These are phyloP conservation scores for Kazachstania africana DNA, from an alignment of 805 yeast genomes.

Conservation along the genomic window DNA sequence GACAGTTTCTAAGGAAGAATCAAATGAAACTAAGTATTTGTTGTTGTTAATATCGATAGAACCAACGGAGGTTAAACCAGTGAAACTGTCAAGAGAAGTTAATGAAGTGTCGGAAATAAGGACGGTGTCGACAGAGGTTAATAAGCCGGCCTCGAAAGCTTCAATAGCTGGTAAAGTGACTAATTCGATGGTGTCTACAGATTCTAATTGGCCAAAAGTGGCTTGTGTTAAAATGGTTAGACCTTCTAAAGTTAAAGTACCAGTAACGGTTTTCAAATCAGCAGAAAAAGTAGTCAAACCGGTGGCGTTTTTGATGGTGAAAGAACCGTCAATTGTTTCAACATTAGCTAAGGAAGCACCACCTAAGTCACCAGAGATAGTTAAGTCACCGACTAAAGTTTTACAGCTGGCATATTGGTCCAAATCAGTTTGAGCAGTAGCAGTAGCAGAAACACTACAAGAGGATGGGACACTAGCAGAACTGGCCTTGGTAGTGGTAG, in stretches of 20 bases:
- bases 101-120: constrained; percentile 65
- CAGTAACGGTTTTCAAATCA: constrained; percentile 69
- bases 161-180: constrained; percentile 79
- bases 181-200: constrained; percentile 72
- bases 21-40: constrained; percentile 56
- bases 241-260: constrained; percentile 46
- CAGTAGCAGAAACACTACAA: constrained; percentile 64
- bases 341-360: constrained; percentile 63
- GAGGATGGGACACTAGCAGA: constrained; percentile 34
- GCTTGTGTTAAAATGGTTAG: constrained; percentile 59
- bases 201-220: constrained; percentile 64
- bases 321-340: constrained; percentile 65
- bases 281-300: constrained; percentile 58
- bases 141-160: constrained; percentile 48
- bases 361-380: constrained; percentile 54
- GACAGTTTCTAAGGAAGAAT: constrained; percentile 63
- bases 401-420: constrained; percentile 63
- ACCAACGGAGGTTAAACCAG: constrained; percentile 32
- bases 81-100: constrained; percentile 54
- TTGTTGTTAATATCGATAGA: constrained; percentile 87
- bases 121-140: constrained; percentile 62
- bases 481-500: constrained; percentile 6
- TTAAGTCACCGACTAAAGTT: constrained; percentile 69
- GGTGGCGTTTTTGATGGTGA: constrained; percentile 56
- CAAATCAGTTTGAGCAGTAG: constrained; percentile 69